These are phyloP conservation scores for Pyrus hybrid DNA, from an alignment of 331 rosid genomes.

Conservation along the genomic window DNA sequence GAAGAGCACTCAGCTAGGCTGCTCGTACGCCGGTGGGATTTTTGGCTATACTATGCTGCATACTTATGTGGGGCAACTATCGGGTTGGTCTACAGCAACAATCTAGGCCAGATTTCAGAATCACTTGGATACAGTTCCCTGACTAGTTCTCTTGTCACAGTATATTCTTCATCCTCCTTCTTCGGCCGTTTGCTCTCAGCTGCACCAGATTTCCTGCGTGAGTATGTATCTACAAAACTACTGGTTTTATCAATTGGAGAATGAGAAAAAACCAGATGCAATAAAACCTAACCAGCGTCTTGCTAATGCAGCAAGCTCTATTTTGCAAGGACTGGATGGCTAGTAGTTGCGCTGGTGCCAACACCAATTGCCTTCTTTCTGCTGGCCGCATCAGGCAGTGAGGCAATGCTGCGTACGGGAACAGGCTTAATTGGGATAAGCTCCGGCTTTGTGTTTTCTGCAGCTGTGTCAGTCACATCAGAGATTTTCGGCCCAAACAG, in stretches of 20 bases:
- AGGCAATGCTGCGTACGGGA: conserved; percentile 34
- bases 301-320: conserved; percentile 66
- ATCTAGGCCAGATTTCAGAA: conserved; percentile 71
- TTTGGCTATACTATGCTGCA: conserved; percentile 68
- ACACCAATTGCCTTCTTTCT: conserved; percentile 74
- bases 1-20: conserved; percentile 51
- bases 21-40: conserved; percentile 48
- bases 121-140: conserved; percentile 51
- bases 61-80: conserved; percentile 77
- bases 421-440: conserved; percentile 79
- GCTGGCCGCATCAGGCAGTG: conserved; percentile 56
- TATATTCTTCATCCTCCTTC: conserved; percentile 75
- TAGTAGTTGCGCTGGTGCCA: conserved; percentile 64
- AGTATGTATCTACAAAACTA: conserved; percentile 32
- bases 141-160: conserved; percentile 55
- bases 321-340: conserved; percentile 92
- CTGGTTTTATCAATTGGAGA: background rate
- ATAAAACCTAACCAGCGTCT: conserved; percentile 17
- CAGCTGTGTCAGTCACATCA: conserved; percentile 86
- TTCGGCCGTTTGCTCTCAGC: conserved; percentile 83
- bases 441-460: conserved; percentile 90
- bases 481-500: conserved; percentile 87
- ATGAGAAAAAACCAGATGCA: background rate
- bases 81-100: conserved; percentile 82
- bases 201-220: conserved; percentile 55